These are phyloP conservation scores for Rhodotorula sphaerocarpa DNA, from an alignment of 768 basidiomycete genomes.

Conservation along the genomic window DNA sequence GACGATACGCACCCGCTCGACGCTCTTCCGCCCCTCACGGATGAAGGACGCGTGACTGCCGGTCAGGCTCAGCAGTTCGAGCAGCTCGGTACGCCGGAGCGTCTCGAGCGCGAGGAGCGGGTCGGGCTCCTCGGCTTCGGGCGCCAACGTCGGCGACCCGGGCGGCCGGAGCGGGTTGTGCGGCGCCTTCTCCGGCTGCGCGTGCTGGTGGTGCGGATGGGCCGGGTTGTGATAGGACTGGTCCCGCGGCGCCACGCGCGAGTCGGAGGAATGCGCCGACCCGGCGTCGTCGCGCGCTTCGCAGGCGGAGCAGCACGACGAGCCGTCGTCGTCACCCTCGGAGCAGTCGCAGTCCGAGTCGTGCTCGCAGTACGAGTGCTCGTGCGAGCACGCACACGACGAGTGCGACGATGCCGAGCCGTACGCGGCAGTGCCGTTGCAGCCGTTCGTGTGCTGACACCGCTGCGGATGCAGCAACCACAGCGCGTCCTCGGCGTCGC, in stretches of 20 bases:
- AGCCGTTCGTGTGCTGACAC: not conserved
- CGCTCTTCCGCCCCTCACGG: conserved; percentile 26
- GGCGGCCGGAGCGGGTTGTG: conserved; percentile 30
- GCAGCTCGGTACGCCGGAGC: conserved; percentile 27
- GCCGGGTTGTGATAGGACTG: not conserved
- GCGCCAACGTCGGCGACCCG: conserved; percentile 27
- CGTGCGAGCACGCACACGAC: conserved; percentile 16
- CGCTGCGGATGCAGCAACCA: conserved; percentile 28
- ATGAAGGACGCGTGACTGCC: conserved; percentile 35
- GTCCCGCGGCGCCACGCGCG: not conserved
- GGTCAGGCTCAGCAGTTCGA: conserved; percentile 32
- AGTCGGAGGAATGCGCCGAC: not conserved
- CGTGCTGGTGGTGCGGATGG: not conserved
- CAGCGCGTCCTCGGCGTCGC: conserved; percentile 31
- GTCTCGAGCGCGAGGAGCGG: conserved; percentile 30
- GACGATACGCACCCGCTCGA: conserved; percentile 34
- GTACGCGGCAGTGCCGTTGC: not conserved
- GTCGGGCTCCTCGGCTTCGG: conserved; percentile 27
- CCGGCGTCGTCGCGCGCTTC: not conserved
- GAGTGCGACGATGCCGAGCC: conserved; percentile 12
- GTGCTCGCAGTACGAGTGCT: not conserved
- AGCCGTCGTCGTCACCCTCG: not conserved
- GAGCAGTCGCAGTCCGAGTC: not conserved
- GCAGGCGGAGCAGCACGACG: not conserved
- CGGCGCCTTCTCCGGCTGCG: conserved; percentile 12